These are phyloP conservation scores for Balamuthia mandrillaris DNA, from an alignment of 208 protist species.

Conservation along the genomic window DNA sequence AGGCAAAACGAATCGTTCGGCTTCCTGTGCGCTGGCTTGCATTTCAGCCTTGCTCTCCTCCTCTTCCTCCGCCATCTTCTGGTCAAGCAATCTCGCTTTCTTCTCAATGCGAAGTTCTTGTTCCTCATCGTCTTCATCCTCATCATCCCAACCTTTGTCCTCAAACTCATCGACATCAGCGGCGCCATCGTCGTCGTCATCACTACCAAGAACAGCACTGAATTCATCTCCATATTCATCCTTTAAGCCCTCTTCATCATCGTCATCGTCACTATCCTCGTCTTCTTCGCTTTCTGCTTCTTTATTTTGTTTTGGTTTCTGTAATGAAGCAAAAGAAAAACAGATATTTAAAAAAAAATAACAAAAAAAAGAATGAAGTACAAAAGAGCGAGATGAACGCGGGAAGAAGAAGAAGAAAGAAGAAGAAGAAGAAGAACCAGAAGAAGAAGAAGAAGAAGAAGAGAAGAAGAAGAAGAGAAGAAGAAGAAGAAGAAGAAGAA, in stretches of 20 bases:
- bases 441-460: no score
- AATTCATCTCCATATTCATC: conserved; percentile 35
- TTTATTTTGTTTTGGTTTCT: conserved; percentile 49
- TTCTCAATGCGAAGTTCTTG: conserved; percentile 33
- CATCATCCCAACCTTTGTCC: conserved; percentile 32
- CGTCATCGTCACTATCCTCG: conserved; percentile 31
- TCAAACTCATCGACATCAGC: conserved; percentile 29
- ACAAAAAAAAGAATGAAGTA: background rate
- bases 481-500: background rate
- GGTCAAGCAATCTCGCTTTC: conserved; percentile 1
- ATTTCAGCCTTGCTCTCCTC: background rate
- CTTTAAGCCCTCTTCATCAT: conserved; percentile 27
- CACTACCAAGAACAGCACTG: background rate
- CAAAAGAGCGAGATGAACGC: background rate
- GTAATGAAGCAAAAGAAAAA: background rate
- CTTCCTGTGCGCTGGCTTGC: background rate
- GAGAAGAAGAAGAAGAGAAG: background rate
- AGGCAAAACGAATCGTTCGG: conserved; percentile 45
- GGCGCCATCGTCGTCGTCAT: conserved; percentile 25
- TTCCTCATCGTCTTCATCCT: background rate
- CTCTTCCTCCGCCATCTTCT: conserved; percentile 31
- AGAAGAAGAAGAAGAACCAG: background rate
- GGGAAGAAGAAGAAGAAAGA: background rate
- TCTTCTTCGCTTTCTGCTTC: conserved; percentile 33
- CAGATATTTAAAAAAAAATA: conserved; percentile 1